phyloP scores from a whole-genome alignment of 495 filamentous ascomycete species.

The Xylaria sp. region DNA sequence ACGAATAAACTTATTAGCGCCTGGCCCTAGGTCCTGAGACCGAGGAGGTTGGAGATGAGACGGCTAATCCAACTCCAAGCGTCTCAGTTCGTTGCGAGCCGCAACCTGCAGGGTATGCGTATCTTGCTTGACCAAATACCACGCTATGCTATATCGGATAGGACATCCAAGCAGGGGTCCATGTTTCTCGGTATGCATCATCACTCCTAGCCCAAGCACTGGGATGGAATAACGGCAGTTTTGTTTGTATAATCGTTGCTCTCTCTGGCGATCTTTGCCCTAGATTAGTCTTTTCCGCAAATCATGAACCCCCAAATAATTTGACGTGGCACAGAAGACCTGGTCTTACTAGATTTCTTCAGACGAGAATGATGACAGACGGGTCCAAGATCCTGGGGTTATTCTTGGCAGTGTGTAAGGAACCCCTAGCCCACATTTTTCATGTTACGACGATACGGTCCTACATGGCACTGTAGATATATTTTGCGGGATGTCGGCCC shows the following conservation, averaged over 20 bases:
- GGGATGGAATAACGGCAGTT: background rate
- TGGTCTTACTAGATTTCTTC: conserved; percentile 9
- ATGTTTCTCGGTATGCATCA: background rate
- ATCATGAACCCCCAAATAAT: background rate
- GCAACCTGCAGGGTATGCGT: conserved; percentile 34
- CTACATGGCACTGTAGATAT: conserved; percentile 1
- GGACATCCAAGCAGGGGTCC: background rate
- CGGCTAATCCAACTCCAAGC: conserved; percentile 39
- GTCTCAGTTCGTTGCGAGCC: conserved; percentile 40
- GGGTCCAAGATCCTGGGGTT: background rate
- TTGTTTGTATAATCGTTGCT: background rate
- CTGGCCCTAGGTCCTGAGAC: conserved; percentile 34
- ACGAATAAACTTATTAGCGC: conserved; percentile 20
- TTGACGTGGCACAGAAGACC: background rate
- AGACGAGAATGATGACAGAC: conserved; percentile 7
- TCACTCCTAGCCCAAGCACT: background rate
- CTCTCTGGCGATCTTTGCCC: conserved; percentile 9
- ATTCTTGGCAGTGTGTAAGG: background rate
- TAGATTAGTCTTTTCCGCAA: background rate
- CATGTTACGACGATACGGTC: background rate
- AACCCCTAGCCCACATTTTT: conserved; percentile 19
- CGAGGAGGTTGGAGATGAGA: conserved; percentile 41
- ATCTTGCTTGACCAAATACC: background rate
- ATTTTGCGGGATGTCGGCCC: conserved; percentile 9
- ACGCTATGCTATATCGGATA: conserved; percentile 7